Base-by-base conservation (phyloP, 148 eudicot genomes). In the Fagopyrum esculentum region DNA sequence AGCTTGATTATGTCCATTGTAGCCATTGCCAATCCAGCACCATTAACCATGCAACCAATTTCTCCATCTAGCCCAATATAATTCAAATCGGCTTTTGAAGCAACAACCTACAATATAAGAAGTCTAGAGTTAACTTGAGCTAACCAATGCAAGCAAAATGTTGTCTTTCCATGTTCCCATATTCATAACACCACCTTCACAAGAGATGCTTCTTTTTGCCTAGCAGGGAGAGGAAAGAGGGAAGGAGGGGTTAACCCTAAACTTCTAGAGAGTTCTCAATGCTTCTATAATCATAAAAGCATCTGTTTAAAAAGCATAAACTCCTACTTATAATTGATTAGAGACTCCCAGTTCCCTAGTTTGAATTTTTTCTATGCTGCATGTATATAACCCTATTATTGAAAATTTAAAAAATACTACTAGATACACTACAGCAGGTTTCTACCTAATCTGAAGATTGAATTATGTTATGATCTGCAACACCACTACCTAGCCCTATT, bases 21-120 rank as follows among this genome's bases (percentile, higher is more conserved):
- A 68, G 98, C 96, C 98, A 95, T 95, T 69, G 98, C 98, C 85
- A 95, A 84, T 73, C 98, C 98, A 80, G 98, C 97, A 44, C 97
- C 98, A 76, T 95, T 91, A 72, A 95, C 98, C 97, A 92, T 95
- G 84, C 98, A 95, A 74, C 98, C 98, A 76, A 95, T 92, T 78
- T 95, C 97, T 83, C 98, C 98, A 89, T 92, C 98, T 77, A 95
- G 80, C 46, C 98, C 98, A 80, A 92, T 95, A 78, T 95, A 95
- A 79, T 95, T 95, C 81, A 95, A 78, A 78, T 95, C 97, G 19
- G 92, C 98, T 83, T 95, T 89, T 69, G 96, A 91, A 29, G 98
- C 98, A 85, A 93, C 81, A 76, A 92, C 97, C 98, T 95, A 72
- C 78, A 77, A 29, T n/a, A 63, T 29, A 30, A 17, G 46, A 40